Evolutionary conservation across 495 filamentous ascomycete genomes (phyloP).

Genomic region (Penicillium subrubescens): DNA sequence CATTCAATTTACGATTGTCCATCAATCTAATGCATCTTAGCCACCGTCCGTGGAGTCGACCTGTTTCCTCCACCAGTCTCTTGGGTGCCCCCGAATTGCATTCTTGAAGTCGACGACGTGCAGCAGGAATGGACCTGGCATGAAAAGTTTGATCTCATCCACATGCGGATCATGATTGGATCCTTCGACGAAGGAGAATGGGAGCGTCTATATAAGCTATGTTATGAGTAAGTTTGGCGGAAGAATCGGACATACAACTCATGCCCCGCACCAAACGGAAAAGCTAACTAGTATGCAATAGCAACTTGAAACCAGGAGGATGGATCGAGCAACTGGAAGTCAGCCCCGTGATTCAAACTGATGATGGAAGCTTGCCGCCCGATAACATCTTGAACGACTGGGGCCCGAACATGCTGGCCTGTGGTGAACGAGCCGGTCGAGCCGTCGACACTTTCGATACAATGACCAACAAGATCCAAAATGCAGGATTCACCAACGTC

Average conservation of each 20-base stretch:
- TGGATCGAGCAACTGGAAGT: conserved; percentile 59
- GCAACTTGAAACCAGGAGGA: conserved; percentile 49
- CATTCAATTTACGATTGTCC: background rate
- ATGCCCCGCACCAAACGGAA: background rate
- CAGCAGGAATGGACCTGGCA: conserved; percentile 34
- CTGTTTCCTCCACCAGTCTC: conserved; percentile 28
- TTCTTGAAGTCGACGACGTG: conserved; percentile 25
- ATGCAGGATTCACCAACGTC: conserved; percentile 41
- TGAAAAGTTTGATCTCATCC: conserved; percentile 38
- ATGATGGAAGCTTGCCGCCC: conserved; percentile 44
- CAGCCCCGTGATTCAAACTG: conserved; percentile 37
- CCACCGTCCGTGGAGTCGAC: conserved; percentile 29
- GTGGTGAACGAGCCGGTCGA: conserved; percentile 21
- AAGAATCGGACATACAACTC: background rate
- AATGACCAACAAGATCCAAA: conserved; percentile 26
- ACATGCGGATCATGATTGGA: conserved; percentile 31
- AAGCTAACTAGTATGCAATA: background rate
- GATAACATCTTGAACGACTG: conserved; percentile 31
- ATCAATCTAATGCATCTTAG: conserved; percentile 5
- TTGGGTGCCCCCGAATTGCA: conserved; percentile 27
- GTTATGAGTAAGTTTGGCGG: conserved; percentile 18
- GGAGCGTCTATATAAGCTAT: conserved; percentile 32
- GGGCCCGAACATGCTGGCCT: conserved; percentile 22
- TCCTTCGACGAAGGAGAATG: conserved; percentile 30
- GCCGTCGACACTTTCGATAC: conserved; percentile 19